Conservation (phyloP, 2,329 filamentous ascomycete genomes). For the Penicillium capsulatum region DNA sequence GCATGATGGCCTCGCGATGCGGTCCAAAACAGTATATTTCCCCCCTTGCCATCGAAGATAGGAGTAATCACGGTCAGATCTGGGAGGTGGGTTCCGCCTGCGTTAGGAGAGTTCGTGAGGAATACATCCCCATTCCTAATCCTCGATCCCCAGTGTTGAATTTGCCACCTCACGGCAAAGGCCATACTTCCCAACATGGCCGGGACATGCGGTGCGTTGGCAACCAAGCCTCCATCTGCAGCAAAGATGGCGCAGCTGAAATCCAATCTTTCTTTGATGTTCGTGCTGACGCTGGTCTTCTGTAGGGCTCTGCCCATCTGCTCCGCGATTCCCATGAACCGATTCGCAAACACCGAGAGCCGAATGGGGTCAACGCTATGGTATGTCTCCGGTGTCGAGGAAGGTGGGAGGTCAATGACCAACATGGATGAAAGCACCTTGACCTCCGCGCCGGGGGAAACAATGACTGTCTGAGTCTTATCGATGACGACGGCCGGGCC, state of each 20-base stretch:
- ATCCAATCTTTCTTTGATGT: conserved; percentile 79
- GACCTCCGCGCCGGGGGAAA: conserved; percentile 37
- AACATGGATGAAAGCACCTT: too few relatives aligned
- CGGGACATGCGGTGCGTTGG: conserved; percentile 66
- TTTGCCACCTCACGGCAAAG: conserved; percentile 70
- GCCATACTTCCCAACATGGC: conserved; percentile 78
- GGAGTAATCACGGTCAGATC: conserved; percentile 75
- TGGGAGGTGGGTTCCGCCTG: conserved; percentile 74
- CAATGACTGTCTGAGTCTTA: conserved; percentile 46
- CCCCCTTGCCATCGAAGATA: conserved; percentile 68
- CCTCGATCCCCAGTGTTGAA: conserved; percentile 68
- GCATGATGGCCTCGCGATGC: conserved; percentile 68
- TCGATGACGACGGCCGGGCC: conserved; percentile 83
- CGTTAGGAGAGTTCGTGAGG: conserved; percentile 76
- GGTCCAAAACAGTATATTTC: conserved; percentile 72
- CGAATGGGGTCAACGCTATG: conserved; percentile 69
- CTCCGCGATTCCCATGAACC: conserved; percentile 82
- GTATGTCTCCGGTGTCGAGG: conserved; percentile 38
- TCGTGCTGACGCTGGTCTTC: conserved; percentile 64
- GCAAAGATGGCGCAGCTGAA: conserved; percentile 79
- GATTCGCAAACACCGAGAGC: conserved; percentile 72
- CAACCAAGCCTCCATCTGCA: conserved; percentile 65
- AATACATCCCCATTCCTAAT: conserved; percentile 72
- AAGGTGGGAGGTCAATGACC: too few relatives aligned
- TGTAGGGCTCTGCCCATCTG: conserved; percentile 77